These are phyloP conservation scores for Exophiala sp. DNA, from an alignment of 2,329 filamentous ascomycete genomes.

Conservation along the genomic window DNA sequence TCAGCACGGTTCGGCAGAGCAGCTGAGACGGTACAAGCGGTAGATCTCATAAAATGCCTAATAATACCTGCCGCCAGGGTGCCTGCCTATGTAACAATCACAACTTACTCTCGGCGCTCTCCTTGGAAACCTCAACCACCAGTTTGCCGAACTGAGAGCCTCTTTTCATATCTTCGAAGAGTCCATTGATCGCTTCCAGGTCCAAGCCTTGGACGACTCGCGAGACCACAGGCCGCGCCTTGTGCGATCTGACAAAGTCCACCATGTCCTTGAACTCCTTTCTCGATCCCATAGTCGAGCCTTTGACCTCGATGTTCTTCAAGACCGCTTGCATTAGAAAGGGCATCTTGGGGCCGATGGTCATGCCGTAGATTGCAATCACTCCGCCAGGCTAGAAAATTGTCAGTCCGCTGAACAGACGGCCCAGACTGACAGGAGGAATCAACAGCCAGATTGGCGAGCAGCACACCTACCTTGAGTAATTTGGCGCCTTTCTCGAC, in stretches of 20 bases:
- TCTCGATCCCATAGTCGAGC: slow-evolving; percentile 84
- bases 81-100: too few relatives aligned
- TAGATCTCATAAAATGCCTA: background rate
- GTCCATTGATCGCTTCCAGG: slow-evolving; percentile 66
- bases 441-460: background rate
- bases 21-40: background rate
- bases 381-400: slow-evolving; percentile 60
- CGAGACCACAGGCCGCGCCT: slow-evolving; percentile 72
- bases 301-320: slow-evolving; percentile 79
- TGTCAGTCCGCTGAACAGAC: background rate
- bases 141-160: slow-evolving; percentile 88
- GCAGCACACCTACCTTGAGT: slow-evolving; percentile 54
- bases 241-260: slow-evolving; percentile 65
- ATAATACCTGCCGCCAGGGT: too few relatives aligned
- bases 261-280: slow-evolving; percentile 91
- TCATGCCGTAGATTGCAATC: slow-evolving; percentile 91
- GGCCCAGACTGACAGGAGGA: background rate
- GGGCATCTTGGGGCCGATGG: slow-evolving; percentile 73
- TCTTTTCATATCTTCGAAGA: slow-evolving; percentile 84
- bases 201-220: slow-evolving; percentile 66
- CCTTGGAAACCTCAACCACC: slow-evolving; percentile 62
- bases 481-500: slow-evolving; percentile 62
- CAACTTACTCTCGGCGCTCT: slow-evolving; percentile 36
- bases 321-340: slow-evolving; percentile 79
- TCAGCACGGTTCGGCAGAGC: background rate